Evolutionary conservation across 2,329 filamentous ascomycete genomes (phyloP).

Genomic region (Penicillium digitatum): DNA sequence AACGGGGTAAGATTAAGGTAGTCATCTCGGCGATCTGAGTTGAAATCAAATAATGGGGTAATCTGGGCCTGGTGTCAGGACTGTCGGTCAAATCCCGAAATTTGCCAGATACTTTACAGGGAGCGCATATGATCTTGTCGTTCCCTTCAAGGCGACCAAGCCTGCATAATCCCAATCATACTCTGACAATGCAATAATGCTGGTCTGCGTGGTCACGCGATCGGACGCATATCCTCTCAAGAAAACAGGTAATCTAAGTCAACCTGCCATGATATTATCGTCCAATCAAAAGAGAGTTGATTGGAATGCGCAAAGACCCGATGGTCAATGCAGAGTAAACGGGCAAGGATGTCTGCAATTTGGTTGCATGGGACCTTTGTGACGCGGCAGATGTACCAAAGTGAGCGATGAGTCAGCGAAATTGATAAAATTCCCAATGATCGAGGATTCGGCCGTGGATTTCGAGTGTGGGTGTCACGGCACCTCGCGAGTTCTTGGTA

Average conservation of each 20-base stretch:
- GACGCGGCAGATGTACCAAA: conserved; percentile 53
- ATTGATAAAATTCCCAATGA: conserved; percentile 48
- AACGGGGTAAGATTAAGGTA: too few species aligned
- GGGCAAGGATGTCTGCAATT: conserved; percentile 57
- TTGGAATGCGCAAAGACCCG: conserved; percentile 52
- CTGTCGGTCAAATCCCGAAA: too few species aligned
- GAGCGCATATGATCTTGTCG: conserved; percentile 51
- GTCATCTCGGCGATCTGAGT: too few species aligned
- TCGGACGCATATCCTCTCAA: conserved; percentile 60
- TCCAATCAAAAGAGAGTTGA: conserved; percentile 56
- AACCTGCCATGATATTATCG: conserved; percentile 62
- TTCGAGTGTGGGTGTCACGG: conserved; percentile 58
- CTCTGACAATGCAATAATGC: conserved; percentile 41
- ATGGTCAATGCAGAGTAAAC: conserved; percentile 55
- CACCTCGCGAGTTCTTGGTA: conserved; percentile 54
- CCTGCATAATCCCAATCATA: neutral
- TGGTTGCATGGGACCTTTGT: conserved; percentile 53
- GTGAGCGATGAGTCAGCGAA: conserved; percentile 48
- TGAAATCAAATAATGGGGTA: too few species aligned
- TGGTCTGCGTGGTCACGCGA: conserved; percentile 56
- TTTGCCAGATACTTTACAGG: conserved; percentile 50
- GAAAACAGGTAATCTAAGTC: conserved; percentile 45
- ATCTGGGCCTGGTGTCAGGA: too few species aligned
- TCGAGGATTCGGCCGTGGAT: conserved; percentile 52
- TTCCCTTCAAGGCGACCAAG: conserved; percentile 45